Evolutionary conservation across 2,329 filamentous ascomycete species (phyloP).

Genomic region (Fusarium sterilihyphosum): DNA sequence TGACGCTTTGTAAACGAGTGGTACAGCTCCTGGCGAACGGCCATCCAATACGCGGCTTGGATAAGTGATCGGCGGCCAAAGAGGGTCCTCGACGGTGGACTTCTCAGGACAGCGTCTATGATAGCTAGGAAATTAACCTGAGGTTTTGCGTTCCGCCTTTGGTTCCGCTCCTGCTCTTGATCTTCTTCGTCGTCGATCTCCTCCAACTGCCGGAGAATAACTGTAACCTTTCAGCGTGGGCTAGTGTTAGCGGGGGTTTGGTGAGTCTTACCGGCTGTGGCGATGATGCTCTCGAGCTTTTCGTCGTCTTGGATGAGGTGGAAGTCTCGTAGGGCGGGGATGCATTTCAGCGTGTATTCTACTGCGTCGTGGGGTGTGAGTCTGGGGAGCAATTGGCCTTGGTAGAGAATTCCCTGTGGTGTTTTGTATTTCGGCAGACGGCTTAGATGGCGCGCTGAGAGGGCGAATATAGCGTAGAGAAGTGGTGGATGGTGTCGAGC

Average conservation of each 20-base stretch:
- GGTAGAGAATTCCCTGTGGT: slow-evolving; percentile 48
- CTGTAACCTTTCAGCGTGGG: slow-evolving; percentile 21
- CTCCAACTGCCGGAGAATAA: slow-evolving; percentile 53
- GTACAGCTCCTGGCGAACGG: slow-evolving; percentile 53
- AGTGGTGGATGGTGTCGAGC: slow-evolving; percentile 51
- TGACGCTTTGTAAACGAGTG: slow-evolving; percentile 53
- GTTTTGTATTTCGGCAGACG: slow-evolving; percentile 53
- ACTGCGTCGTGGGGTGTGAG: slow-evolving; percentile 52
- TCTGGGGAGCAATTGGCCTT: slow-evolving; percentile 49
- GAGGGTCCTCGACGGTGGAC: slow-evolving; percentile 50
- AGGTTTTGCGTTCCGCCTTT: slow-evolving; percentile 18
- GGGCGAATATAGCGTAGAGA: slow-evolving; percentile 54
- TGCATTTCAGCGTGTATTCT: slow-evolving; percentile 54
- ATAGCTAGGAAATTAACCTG: slow-evolving; percentile 54
- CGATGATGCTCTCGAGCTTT: slow-evolving; percentile 53
- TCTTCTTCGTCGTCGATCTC: slow-evolving; percentile 54
- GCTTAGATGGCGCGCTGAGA: slow-evolving; percentile 52
- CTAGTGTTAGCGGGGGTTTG: too few species aligned
- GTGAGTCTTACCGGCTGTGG: slow-evolving; percentile 41
- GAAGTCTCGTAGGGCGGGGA: slow-evolving; percentile 52
- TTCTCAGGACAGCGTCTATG: slow-evolving; percentile 52
- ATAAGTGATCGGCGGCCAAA: slow-evolving; percentile 50
- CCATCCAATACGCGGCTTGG: slow-evolving; percentile 55
- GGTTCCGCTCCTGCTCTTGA: slow-evolving; percentile 24
- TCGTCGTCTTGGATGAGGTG: slow-evolving; percentile 51